phyloP scores from a whole-genome alignment of 2,329 filamentous ascomycete species.

The Botryosphaeria dothidea region DNA sequence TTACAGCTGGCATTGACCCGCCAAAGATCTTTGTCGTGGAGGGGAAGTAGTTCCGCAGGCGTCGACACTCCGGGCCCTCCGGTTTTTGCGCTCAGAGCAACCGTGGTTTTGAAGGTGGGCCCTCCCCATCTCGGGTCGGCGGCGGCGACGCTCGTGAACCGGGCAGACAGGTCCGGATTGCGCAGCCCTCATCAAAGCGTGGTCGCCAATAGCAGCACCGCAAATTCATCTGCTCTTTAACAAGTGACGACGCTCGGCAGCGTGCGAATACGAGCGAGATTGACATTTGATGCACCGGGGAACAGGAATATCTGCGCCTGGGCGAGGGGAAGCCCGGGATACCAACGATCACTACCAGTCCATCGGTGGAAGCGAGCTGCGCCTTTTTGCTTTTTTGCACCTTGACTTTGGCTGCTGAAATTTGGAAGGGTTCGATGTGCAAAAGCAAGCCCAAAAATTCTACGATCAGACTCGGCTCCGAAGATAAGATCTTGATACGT shows the following conservation, averaged over 20 bases:
- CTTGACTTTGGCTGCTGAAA: neutral
- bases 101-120: conserved; percentile 7
- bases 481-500: conserved; percentile 11
- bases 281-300: conserved; percentile 3
- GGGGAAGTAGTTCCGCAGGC: conserved; percentile 1
- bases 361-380: neutral
- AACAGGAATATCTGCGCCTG: neutral
- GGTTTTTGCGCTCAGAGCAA: conserved; percentile 3
- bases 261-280: conserved; percentile 2
- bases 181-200: neutral
- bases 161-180: neutral
- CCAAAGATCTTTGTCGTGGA: conserved; percentile 5
- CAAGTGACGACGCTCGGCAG: neutral
- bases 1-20: neutral
- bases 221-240: neutral
- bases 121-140: neutral
- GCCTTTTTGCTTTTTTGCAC: neutral
- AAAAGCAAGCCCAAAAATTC: neutral
- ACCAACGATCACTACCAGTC: neutral
- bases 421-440: neutral
- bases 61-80: conserved; percentile 4
- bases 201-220: neutral
- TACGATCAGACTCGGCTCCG: neutral
- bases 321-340: neutral
- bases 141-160: neutral